Conservation (phyloP, 1,284 basidiomycete genomes). For the Neonothopanus nambi region DNA sequence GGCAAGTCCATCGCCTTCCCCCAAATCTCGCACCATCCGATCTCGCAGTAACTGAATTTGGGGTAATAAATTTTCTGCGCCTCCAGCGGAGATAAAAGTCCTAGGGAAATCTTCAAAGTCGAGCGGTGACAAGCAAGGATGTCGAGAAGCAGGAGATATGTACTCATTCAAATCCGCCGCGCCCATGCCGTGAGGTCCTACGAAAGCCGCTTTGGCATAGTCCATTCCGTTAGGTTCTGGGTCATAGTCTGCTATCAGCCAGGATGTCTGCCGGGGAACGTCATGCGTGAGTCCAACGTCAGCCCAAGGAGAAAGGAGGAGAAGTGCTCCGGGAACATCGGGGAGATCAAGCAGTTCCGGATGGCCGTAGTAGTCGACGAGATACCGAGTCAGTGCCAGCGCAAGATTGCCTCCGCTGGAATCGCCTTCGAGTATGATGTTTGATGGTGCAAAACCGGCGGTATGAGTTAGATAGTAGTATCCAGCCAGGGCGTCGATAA, state of each 20-base stretch:
- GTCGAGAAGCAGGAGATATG: constrained; percentile 28
- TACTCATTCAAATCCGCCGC: constrained; percentile 23
- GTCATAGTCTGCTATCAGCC: background rate
- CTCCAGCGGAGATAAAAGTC: constrained; percentile 35
- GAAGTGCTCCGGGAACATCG: constrained; percentile 35
- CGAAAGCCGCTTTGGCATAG: constrained; percentile 9
- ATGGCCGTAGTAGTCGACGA: constrained; percentile 28
- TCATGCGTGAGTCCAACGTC: constrained; percentile 37
- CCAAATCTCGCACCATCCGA: constrained; percentile 29
- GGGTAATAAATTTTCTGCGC: constrained; percentile 34
- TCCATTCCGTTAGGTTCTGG: background rate
- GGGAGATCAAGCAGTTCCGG: constrained; percentile 19
- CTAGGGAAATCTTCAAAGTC: constrained; percentile 35
- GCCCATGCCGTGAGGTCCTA: constrained; percentile 11
- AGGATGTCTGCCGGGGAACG: constrained; percentile 7
- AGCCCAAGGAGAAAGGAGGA: constrained; percentile 50
- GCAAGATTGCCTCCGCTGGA: constrained; percentile 65
- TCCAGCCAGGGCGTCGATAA: constrained; percentile 53
- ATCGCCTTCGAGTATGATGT: constrained; percentile 60
- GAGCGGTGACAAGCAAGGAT: constrained; percentile 7
- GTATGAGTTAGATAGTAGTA: constrained; percentile 52
- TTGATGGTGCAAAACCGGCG: constrained; percentile 42
- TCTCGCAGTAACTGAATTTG: constrained; percentile 31
- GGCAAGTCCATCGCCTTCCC: constrained; percentile 6
- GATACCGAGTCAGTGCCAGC: constrained; percentile 43